Base-by-base conservation (phyloP, 305 asterid genomes). In the Fraxinus angustifolia region DNA sequence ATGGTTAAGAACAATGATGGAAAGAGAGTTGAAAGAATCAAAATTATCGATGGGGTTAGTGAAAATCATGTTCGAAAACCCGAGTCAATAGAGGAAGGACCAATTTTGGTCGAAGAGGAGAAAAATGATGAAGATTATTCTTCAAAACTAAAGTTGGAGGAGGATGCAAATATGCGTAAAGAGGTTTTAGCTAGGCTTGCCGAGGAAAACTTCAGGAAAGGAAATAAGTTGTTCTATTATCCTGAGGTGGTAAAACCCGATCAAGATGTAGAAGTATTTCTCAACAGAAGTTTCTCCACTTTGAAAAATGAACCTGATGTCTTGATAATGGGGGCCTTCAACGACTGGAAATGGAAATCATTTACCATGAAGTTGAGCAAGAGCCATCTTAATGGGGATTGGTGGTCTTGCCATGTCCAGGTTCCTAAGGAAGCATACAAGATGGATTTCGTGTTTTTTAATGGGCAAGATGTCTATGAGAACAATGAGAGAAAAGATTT, bases 401-500 rank as follows among this genome's bases (percentile, higher is more conserved):
- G 98, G 99, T 96, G 98, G 98, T 88, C 90, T 84, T 94, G 98
- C 90, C 90, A 71, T 85, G 65, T 96, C 82, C 91, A 90, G 87
- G 94, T 96, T 87, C 98, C 99, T 62, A 90, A 86, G 85, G 98
- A 96, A 91, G 99, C 98, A 50, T 94, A 89, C 90, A 93, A 89
- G 83, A 86, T 94, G 70, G 96, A 94, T 88, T 96, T 96, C 78
- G 99, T 96, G 86, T 94, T 94, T 87, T 82, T 86, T 67, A 96
- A 96, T 80, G 98, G 98, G 77, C 82, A 92, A 78, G 93, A 94
- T 84, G 91, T 91, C 8, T 96, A 93, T 58, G 99, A 96, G 53
- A 96, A 96, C 88, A 96, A 96, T 83, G 93, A 89, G 33, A 19
- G 75, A 34, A 91, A 90, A 74, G 97, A 96, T 90, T 94, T 94